A percentile compares a stretch with the other conserved stretches of the same genome.
phyloP scores from a whole-genome alignment of 2,329 filamentous ascomycete genomes.

The Tricladium varicosporioides region DNA sequence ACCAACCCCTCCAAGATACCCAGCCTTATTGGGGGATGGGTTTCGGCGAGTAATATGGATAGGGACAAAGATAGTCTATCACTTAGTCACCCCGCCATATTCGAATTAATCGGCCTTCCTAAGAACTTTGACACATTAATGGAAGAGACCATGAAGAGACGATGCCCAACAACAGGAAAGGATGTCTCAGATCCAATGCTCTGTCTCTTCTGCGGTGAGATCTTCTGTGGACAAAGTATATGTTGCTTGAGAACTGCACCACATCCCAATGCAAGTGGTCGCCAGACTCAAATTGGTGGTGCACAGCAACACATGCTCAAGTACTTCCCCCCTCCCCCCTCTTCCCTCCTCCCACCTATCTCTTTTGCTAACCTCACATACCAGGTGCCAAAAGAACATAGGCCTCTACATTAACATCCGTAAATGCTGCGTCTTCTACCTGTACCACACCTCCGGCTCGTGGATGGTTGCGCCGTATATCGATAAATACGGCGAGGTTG shows the following conservation, averaged over 20 bases:
- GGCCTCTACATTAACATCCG: slow-evolving; percentile 97
- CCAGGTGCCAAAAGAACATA: slow-evolving; percentile 80
- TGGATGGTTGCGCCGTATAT: slow-evolving; percentile 90
- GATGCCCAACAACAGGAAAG: slow-evolving; percentile 86
- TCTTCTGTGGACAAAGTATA: slow-evolving; percentile 91
- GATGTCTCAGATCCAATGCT: slow-evolving; percentile 88
- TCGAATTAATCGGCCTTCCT: slow-evolving; percentile 88
- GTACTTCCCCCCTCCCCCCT: slow-evolving; percentile 49
- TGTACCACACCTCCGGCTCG: slow-evolving; percentile 78
- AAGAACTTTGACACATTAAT: slow-evolving; percentile 90
- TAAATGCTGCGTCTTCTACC: slow-evolving; percentile 88
- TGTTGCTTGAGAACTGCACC: slow-evolving; percentile 71
- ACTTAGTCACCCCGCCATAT: slow-evolving; percentile 82
- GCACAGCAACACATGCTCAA: slow-evolving; percentile 87
- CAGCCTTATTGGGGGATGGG: too few relatives aligned
- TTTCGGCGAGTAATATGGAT: neutral
- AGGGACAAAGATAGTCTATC: neutral
- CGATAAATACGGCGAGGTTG: slow-evolving; percentile 92
- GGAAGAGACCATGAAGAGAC: slow-evolving; percentile 80
- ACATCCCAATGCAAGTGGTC: slow-evolving; percentile 36
- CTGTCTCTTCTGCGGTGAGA: slow-evolving; percentile 93
- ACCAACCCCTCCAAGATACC: slow-evolving; percentile 19
- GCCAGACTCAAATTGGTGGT: slow-evolving; percentile 63
- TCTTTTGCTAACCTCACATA: slow-evolving; percentile 26
- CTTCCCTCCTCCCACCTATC: neutral